Conservation (phyloP, 1,139 yeast genomes). For the Magnusiomyces tetraspermus region DNA sequence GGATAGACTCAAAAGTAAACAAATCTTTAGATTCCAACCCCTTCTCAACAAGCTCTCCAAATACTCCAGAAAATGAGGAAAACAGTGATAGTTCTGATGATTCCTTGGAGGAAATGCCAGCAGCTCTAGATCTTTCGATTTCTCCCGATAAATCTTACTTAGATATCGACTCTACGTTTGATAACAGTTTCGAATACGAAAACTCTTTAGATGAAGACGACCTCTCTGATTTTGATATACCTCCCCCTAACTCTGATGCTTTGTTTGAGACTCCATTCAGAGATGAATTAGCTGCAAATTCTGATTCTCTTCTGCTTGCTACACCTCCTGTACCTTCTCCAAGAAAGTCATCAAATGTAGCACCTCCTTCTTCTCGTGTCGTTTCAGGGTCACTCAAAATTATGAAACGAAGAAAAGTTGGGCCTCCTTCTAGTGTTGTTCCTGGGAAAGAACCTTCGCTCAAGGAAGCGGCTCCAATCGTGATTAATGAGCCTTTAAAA, state of each 20-base stretch:
- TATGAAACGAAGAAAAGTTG: slow-evolving; percentile 23
- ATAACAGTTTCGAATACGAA: background rate
- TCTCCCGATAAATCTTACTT: background rate
- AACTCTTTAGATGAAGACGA: background rate
- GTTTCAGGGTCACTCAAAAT: slow-evolving; percentile 20
- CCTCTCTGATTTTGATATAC: background rate
- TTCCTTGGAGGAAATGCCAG: background rate
- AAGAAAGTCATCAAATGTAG: slow-evolving; percentile 18
- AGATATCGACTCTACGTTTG: background rate
- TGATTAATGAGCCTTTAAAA: slow-evolving; percentile 7
- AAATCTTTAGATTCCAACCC: background rate
- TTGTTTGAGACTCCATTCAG: background rate
- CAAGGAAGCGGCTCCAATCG: slow-evolving; percentile 14
- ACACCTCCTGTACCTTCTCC: slow-evolving; percentile 16
- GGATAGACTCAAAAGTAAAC: background rate
- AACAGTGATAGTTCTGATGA: no score
- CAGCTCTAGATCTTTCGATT: background rate
- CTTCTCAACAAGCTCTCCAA: background rate
- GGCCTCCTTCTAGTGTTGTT: slow-evolving; percentile 11
- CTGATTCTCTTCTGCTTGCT: background rate
- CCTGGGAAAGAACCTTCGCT: background rate
- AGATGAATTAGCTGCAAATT: background rate
- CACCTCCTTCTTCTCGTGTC: slow-evolving; percentile 22
- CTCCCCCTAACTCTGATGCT: background rate
- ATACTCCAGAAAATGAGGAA: background rate